Evolutionary conservation across 345 rosid species (phyloP), one percentile per base, ranked within the genome.

Genomic region (Hypericum androsaemum): DNA sequence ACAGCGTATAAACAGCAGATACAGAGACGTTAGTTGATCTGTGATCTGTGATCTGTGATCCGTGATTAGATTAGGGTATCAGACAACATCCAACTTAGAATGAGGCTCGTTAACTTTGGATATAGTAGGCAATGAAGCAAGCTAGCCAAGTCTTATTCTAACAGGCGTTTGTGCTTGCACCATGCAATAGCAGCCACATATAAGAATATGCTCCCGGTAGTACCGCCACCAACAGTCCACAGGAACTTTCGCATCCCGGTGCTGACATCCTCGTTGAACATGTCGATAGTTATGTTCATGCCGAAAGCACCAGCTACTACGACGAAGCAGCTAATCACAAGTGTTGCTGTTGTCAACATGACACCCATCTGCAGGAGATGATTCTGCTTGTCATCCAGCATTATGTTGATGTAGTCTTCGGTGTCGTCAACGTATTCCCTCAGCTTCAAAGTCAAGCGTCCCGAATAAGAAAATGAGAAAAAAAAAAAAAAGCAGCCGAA

Each of bases 121-220:
- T 22, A 22, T 22, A 22, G 32, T 22, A 22, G 32, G 32, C 32
- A 4, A 22, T 1, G 32, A 22, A 22, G 32, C 32, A 22, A 22
- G 32, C 32, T 22, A 4, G 32, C 32, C 32, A 22, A 22, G 32
- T 22, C 32, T 47, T 66, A 86, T 49, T 82, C 86, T 38, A 92
- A 73, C 64, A 92, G 64, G 12, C 94, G 75, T 76, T 78, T 85
- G 78, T 83, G 63, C 73, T 77, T 92, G 47, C 77, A 84, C 95
- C 89, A 88, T 40, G 94, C 88, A 54, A 92, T 83, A 32, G 87
- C 96, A 54, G 74, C 44, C 10, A 80, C 80, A 32, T 88, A 92
- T 3, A 88, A 74, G 71, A 80, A 71, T 39, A 92, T 15, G 54
- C 68, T 66, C 6, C 84, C 95, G 1, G 77, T 40, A 38, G 79